phyloP scores from a whole-genome alignment of 148 eudicot species.

The Dysphania ambrosioides region DNA sequence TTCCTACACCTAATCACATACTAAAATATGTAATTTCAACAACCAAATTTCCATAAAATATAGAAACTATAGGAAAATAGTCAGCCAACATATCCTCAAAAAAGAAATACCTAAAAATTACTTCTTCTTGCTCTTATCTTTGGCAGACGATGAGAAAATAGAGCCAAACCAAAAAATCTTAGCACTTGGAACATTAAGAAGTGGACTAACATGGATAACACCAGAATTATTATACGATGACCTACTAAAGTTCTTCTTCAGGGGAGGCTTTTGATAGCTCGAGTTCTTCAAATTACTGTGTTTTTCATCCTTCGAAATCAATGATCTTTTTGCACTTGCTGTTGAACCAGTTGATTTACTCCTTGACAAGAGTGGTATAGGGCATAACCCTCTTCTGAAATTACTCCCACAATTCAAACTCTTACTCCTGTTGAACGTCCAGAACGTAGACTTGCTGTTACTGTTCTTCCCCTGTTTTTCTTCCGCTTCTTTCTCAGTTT shows the following conservation, averaged over 20 bases:
- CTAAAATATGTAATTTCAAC: not conserved
- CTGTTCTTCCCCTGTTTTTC: conserved; percentile 32
- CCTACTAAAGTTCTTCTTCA: conserved; percentile 58
- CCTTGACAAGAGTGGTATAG: conserved; percentile 61
- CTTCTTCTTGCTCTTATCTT: conserved; percentile 50
- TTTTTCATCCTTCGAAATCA: conserved; percentile 35
- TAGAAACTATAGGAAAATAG: not conserved
- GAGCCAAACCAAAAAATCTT: conserved; percentile 69
- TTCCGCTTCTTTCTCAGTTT: conserved; percentile 24
- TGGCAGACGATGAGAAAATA: conserved; percentile 54
- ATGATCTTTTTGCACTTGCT: conserved; percentile 45
- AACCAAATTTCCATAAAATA: not conserved
- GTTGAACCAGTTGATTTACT: conserved; percentile 84
- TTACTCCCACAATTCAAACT: conserved; percentile 69
- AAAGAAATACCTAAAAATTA: conserved; percentile 16
- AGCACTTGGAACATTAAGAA: conserved; percentile 56
- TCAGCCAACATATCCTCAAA: conserved; percentile 5
- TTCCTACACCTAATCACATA: conserved; percentile 9
- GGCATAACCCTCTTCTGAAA: conserved; percentile 60
- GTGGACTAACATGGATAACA: conserved; percentile 44
- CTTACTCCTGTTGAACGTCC: conserved; percentile 73
- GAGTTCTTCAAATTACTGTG: conserved; percentile 22
- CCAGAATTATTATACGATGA: conserved; percentile 31
- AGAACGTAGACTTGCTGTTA: conserved; percentile 45
- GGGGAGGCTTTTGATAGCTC: conserved; percentile 62